phyloP scores from a whole-genome alignment of 352 stramenopile genomes.

The Phytophthora quininea region DNA sequence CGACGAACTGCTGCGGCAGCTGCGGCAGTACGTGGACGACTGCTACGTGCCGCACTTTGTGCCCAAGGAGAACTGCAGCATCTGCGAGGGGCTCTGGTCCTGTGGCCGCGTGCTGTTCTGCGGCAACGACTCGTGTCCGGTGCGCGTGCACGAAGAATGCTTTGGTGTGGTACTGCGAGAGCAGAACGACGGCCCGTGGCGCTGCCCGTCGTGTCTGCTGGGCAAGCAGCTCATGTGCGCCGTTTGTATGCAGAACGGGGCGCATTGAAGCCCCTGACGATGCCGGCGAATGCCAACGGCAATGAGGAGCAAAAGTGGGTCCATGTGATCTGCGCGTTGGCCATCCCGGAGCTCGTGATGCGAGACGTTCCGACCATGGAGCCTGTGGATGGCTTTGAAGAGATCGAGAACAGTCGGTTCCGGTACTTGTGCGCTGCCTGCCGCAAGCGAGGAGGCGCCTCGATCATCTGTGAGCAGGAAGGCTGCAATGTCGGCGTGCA shows the following conservation, averaged over 20 bases:
- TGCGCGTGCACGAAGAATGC: conserved; percentile 82
- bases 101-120: conserved; percentile 69
- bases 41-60: conserved; percentile 83
- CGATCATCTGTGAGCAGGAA: conserved; percentile 81
- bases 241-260: conserved; percentile 84
- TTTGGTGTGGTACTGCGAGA: conserved; percentile 77
- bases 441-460: conserved; percentile 78
- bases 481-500: conserved; percentile 84
- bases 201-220: conserved; percentile 79
- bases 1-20: conserved; percentile 52
- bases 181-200: conserved; percentile 62
- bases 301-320: conserved; percentile 79
- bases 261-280: conserved; percentile 74
- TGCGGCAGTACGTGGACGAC: conserved; percentile 78
- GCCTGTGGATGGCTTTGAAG: conserved; percentile 80
- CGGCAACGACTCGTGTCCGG: conserved; percentile 68
- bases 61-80: conserved; percentile 74
- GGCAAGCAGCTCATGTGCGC: conserved; percentile 70
- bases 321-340: conserved; percentile 82
- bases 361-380: conserved; percentile 84
- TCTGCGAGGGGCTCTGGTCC: conserved; percentile 88
- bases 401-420: conserved; percentile 86
- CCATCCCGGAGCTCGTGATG: conserved; percentile 86
- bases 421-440: conserved; percentile 83
- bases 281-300: conserved; percentile 18